Conservation (phyloP, 2,329 filamentous ascomycete species). For the Diaporthe sp. region DNA sequence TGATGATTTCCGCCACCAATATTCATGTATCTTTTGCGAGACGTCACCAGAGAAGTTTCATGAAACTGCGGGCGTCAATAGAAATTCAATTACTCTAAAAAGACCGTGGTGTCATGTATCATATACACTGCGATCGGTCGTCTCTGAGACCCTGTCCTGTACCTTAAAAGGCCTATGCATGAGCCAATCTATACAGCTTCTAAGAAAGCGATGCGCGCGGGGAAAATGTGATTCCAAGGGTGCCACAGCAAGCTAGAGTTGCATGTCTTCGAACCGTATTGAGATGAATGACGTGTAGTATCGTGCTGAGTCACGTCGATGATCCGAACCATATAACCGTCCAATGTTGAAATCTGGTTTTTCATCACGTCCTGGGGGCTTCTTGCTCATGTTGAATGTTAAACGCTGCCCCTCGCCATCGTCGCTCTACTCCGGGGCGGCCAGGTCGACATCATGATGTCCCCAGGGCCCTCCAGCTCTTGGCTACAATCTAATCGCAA, state of each 20-base stretch:
- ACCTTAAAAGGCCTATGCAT: not conserved
- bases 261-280: not conserved
- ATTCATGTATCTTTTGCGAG: no score
- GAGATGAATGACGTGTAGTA: slow-evolving; percentile 2
- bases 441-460: not conserved
- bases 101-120: not conserved
- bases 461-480: not conserved
- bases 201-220: not conserved
- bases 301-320: not conserved
- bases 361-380: not conserved
- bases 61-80: not conserved
- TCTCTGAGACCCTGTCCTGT: not conserved
- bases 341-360: not conserved
- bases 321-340: not conserved
- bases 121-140: not conserved
- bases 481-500: slow-evolving; percentile 17
- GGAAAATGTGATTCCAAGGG: not conserved
- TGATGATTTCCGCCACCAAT: not conserved
- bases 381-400: not conserved
- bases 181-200: not conserved
- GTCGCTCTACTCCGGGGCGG: slow-evolving; percentile 1
- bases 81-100: not conserved
- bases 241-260: not conserved
- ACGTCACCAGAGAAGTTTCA: not conserved
- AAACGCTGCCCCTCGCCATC: not conserved